Conservation (phyloP, 768 basidiomycete species). For the Lentinula detonsa region DNA sequence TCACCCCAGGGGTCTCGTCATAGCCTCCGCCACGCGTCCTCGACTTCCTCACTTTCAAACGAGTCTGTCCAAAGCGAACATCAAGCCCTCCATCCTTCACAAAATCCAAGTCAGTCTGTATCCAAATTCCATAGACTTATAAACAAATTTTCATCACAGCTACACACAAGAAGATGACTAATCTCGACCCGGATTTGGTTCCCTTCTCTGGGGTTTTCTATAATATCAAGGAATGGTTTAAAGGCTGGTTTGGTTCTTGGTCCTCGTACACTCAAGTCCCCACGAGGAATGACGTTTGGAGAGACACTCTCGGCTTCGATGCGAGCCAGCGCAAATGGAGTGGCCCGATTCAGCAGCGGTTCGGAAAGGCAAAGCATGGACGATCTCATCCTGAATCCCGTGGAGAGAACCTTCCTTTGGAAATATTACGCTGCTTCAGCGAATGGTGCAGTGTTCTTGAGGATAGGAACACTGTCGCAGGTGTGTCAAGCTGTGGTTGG, state of each 20-base stretch:
- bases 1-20: neutral
- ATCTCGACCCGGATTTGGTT: slow-evolving; percentile 18
- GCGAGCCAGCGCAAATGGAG: slow-evolving; percentile 22
- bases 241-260: neutral
- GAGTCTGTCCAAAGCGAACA: slow-evolving; percentile 1
- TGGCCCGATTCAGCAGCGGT: slow-evolving; percentile 25
- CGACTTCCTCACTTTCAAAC: neutral
- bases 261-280: neutral
- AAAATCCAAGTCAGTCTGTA: neutral
- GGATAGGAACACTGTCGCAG: slow-evolving; percentile 50
- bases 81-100: slow-evolving; percentile 5
- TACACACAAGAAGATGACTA: slow-evolving; percentile 7
- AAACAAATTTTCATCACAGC: neutral
- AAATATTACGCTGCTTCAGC: slow-evolving; percentile 48
- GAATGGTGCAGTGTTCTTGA: slow-evolving; percentile 56
- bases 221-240: slow-evolving; percentile 7
- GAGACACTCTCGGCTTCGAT: slow-evolving; percentile 6
- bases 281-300: neutral
- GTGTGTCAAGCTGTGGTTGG: slow-evolving; percentile 20
- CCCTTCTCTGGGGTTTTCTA: slow-evolving; percentile 18
- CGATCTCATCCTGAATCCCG: neutral
- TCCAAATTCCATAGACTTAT: neutral
- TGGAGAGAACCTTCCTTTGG: slow-evolving; percentile 55
- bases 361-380: slow-evolving; percentile 25
- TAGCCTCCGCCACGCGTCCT: neutral